phyloP scores from a whole-genome alignment of 257 asterid species.

The Solanum etuberosum region DNA sequence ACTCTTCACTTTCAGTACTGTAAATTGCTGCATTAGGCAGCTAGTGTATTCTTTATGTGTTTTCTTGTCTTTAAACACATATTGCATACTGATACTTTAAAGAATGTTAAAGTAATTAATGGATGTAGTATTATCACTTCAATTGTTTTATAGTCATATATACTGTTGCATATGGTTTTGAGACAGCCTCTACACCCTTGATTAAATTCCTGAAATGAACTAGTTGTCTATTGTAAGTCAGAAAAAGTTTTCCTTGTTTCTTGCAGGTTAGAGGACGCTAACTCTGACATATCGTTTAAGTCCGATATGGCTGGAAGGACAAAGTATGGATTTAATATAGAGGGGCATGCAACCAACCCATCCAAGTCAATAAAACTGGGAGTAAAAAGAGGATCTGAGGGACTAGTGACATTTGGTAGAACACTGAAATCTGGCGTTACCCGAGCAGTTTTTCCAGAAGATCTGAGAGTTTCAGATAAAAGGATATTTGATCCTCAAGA shows the following conservation, averaged over 20 bases:
- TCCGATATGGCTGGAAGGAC: conserved; percentile 65
- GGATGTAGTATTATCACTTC: not conserved
- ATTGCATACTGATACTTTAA: not conserved
- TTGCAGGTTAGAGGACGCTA: conserved; percentile 58
- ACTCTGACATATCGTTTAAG: conserved; percentile 35
- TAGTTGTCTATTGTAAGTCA: not conserved
- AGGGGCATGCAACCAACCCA: conserved; percentile 30
- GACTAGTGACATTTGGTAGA: conserved; percentile 69
- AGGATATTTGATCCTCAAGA: conserved; percentile 93
- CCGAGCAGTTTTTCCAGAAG: conserved; percentile 87
- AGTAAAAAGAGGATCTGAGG: conserved; percentile 68
- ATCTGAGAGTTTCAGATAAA: conserved; percentile 57
- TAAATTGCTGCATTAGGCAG: not conserved
- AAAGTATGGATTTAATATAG: conserved; percentile 56
- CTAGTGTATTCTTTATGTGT: not conserved
- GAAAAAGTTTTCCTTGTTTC: not conserved
- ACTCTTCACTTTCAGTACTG: not conserved
- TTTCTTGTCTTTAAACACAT: not conserved
- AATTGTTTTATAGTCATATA: not conserved
- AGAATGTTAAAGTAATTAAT: not conserved
- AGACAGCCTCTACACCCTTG: not conserved
- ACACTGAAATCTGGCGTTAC: conserved; percentile 72
- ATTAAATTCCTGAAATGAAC: not conserved
- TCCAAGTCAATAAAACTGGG: conserved; percentile 60
- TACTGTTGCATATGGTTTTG: not conserved